Conservation (phyloP, 495 filamentous ascomycete species). For the Collariella sp. region DNA sequence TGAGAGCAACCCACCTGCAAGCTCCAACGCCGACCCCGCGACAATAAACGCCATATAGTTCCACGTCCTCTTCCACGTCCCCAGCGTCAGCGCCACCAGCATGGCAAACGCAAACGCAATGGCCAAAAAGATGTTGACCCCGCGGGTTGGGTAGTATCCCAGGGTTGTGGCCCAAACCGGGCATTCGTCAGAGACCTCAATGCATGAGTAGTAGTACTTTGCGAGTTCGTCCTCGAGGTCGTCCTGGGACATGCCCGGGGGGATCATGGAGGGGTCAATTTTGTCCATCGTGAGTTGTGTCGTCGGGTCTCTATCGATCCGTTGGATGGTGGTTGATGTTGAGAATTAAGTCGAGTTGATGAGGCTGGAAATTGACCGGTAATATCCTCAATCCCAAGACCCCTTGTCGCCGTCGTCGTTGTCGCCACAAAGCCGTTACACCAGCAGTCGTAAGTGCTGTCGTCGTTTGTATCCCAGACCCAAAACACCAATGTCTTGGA, state of each 20-base stretch:
- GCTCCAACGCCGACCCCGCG: conserved; percentile 36
- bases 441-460: background rate
- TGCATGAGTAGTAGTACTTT: conserved; percentile 37
- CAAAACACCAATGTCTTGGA: background rate
- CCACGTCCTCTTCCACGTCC: conserved; percentile 53
- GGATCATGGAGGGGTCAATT: conserved; percentile 9
- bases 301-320: no score
- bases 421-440: no score
- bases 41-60: conserved; percentile 48
- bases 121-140: conserved; percentile 54
- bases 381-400: no score
- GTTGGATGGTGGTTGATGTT: no score
- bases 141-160: conserved; percentile 58
- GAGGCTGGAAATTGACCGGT: no score
- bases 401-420: no score
- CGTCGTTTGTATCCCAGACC: background rate
- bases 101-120: conserved; percentile 46
- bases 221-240: conserved; percentile 8
- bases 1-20: conserved; percentile 26
- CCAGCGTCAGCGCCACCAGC: conserved; percentile 40
- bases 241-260: background rate
- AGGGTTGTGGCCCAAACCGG: conserved; percentile 54
- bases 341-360: no score
- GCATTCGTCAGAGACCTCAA: conserved; percentile 41
- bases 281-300: background rate